These are phyloP conservation scores for Trichoderma harzianum DNA, from an alignment of 2,329 filamentous ascomycete species.

Conservation along the genomic window DNA sequence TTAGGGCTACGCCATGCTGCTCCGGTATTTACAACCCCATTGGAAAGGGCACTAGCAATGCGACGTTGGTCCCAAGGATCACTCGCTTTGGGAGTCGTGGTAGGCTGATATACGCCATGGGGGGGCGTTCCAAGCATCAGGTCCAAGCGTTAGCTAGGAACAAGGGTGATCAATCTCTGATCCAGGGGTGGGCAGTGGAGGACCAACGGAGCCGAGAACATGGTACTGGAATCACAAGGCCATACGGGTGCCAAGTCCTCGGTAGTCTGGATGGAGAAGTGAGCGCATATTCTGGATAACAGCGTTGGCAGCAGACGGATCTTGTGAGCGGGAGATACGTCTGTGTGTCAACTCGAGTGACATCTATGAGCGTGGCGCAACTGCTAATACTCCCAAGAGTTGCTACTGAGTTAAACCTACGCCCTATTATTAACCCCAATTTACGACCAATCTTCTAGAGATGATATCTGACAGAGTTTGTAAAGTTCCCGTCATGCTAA, in stretches of 20 bases:
- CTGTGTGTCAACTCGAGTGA: not conserved
- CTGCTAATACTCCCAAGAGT: not conserved
- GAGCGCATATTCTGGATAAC: not conserved
- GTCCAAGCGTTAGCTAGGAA: not conserved
- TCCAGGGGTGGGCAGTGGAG: not conserved
- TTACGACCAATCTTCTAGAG: not conserved
- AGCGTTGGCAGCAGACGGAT: not conserved
- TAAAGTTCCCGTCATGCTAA: not conserved
- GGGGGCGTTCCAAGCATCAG: not conserved
- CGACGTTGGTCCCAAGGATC: not conserved
- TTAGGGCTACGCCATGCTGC: not conserved
- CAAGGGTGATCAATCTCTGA: not conserved
- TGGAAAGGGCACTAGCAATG: not conserved
- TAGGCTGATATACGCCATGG: not conserved
- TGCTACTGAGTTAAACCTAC: not conserved
- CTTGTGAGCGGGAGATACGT: not conserved
- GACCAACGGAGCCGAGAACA: constrained; percentile 6
- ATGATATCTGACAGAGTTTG: constrained; percentile 15
- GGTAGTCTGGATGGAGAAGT: not conserved
- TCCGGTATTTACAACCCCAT: not conserved
- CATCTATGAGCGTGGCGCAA: not conserved
- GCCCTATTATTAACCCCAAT: not conserved
- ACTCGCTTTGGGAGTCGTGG: not conserved
- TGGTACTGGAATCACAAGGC: not conserved
- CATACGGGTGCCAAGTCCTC: not conserved